Percentiles rank a stretch among this genome's conserved stretches.
Conservation (phyloP, 2,329 filamentous ascomycete species). For the Clonostachys sp. region DNA sequence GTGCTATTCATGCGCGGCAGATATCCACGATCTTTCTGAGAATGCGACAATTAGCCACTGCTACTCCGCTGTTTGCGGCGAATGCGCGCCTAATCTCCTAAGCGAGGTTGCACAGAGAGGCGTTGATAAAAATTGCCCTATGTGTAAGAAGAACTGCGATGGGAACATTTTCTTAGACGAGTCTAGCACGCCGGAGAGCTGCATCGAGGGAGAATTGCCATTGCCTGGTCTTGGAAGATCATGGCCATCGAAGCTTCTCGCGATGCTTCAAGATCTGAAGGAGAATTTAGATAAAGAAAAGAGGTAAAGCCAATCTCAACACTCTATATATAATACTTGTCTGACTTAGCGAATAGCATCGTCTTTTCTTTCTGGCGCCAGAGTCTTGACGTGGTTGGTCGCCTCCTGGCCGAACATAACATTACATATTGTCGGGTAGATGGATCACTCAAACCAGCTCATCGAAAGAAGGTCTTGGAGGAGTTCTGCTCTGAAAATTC, state of each 20-base stretch:
- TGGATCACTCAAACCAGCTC: conserved; percentile 26
- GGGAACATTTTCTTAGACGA: neutral
- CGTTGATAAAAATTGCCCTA: neutral
- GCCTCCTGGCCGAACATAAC: conserved; percentile 13
- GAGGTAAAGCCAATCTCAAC: neutral
- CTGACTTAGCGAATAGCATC: conserved; percentile 22
- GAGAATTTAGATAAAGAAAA: neutral
- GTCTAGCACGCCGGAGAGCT: no score
- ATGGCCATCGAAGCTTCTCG: neutral
- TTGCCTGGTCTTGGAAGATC: no score
- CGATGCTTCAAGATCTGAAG: neutral
- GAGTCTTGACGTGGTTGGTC: conserved; percentile 28
- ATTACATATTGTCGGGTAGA: conserved; percentile 35
- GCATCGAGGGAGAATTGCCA: no score
- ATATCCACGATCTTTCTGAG: neutral
- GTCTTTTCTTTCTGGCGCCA: conserved; percentile 41
- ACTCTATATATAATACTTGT: neutral
- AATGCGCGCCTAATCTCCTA: neutral
- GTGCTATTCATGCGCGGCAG: neutral
- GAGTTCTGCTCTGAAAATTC: conserved; percentile 22
- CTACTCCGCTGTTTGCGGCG: neutral
- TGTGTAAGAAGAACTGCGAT: neutral
- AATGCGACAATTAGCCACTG: neutral
- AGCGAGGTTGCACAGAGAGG: neutral
- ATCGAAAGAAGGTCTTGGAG: conserved; percentile 29